Base-by-base conservation (phyloP, 768 basidiomycete species). In the Suillus alpinus region DNA sequence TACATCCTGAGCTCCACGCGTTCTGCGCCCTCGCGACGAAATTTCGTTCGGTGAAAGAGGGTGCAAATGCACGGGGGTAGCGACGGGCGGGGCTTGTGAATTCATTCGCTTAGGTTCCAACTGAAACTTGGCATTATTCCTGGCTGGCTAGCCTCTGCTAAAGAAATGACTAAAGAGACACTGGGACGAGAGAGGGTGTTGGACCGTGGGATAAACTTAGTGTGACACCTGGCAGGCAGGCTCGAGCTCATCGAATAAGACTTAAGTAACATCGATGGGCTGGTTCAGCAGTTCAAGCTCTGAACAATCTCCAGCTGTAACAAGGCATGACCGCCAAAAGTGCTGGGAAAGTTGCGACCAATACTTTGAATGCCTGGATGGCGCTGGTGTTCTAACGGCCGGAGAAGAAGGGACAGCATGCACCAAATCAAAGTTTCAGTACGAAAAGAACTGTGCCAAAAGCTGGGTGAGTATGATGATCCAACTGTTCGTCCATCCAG, bases 331-430 rank as follows among this genome's bases (percentile, higher is more conserved):
- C 66, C 83, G 95, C 7, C 78, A 88, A 64, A 81, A 81, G 61
- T 98, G 95, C 76, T 98, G 95, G 95, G 87, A 90, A 36, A 75
- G 78, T 20, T 79, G 95, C 58, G 94, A 98, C 72, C 78, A 78
- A 3, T 97, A 96, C 72, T 97, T 94, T 71, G 76, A 78, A 4
- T 98, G 95, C 73, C 80, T 98, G 51, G 92, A 95, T 73, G 75
- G 75, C 43, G 81, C 75, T 10, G 80, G 80, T 39, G 83, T 95
- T 18, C 76, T 90, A 36, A 88, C 88, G 63, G 83, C 93, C 0
- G 93, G 93, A 9, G 88, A 89, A 65, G 92, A 91, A 64, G 77
- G 76, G 5, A 76, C 67, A 40, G 78, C 79, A 10, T 98, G 95
- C 68, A 68, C 77, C 4, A 67, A 72, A 13, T 81, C 91, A 71